A percentile compares a stretch with the other conserved stretches of the same genome.
These are phyloP conservation scores for Botrytis tulipae DNA, from an alignment of 2,329 filamentous ascomycete species.

Conservation along the genomic window DNA sequence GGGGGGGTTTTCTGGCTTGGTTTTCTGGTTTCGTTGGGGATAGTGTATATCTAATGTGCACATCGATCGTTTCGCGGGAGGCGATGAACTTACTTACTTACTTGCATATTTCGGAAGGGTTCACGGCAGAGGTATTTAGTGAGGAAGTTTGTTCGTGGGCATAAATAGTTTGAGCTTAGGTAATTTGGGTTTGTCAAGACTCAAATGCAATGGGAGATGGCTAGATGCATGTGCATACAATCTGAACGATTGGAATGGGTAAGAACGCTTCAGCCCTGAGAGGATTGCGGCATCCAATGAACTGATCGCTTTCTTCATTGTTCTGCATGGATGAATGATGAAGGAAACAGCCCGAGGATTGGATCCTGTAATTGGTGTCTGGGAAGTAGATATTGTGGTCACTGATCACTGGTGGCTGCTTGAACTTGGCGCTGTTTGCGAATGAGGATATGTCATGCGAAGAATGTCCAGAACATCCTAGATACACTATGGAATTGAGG, in stretches of 20 bases:
- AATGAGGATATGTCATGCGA: neutral
- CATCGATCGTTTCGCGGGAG: neutral
- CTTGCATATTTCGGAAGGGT: neutral
- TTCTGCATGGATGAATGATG: neutral
- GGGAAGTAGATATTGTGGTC: neutral
- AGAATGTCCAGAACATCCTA: neutral
- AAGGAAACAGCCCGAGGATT: neutral
- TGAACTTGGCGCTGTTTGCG: neutral
- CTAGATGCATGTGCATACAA: slow-evolving; percentile 3
- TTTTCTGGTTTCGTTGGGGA: too few species aligned
- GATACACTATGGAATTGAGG: neutral
- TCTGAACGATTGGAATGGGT: neutral
- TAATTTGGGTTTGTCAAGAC: neutral
- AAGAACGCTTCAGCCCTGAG: slow-evolving; percentile 3
- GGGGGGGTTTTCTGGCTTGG: neutral
- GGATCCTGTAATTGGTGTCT: neutral
- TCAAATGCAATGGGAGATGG: neutral
- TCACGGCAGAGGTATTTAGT: neutral
- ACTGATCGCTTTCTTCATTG: neutral
- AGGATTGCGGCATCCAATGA: neutral
- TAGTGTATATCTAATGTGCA: too few species aligned
- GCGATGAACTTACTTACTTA: neutral
- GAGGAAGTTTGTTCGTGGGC: neutral
- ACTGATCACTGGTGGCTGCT: neutral
- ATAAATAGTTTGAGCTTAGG: neutral